These are phyloP conservation scores for Skeletonema menzelii DNA, from an alignment of 108 stramenopile genomes.

Conservation along the genomic window DNA sequence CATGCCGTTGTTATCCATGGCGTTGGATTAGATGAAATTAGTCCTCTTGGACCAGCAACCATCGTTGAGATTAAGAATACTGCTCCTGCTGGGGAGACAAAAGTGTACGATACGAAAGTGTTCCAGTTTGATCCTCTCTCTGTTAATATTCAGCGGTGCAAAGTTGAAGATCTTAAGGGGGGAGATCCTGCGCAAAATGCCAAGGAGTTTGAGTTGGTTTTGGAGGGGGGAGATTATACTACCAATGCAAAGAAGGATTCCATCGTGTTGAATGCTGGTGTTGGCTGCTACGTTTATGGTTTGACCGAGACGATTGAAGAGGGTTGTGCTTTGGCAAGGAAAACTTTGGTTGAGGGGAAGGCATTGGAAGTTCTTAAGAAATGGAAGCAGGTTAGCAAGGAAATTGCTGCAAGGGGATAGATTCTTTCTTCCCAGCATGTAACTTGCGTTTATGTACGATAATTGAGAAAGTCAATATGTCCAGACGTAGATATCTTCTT, in stretches of 20 bases:
- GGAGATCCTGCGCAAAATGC: slow-evolving; percentile 95
- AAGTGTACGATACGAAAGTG: slow-evolving; percentile 67
- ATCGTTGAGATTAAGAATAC: slow-evolving; percentile 90
- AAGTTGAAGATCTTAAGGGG: slow-evolving; percentile 90
- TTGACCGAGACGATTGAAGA: slow-evolving; percentile 84
- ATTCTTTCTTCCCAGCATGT: not conserved
- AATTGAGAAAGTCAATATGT: too few species aligned
- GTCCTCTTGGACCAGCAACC: slow-evolving; percentile 92
- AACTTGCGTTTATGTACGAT: not conserved
- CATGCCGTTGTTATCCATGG: slow-evolving; percentile 98
- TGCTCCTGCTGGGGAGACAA: slow-evolving; percentile 69
- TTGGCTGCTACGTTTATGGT: slow-evolving; percentile 97
- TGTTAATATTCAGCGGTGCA: slow-evolving; percentile 89
- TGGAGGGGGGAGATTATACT: slow-evolving; percentile 81
- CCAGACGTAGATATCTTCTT: too few species aligned
- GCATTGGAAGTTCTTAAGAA: slow-evolving; percentile 65
- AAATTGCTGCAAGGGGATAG: slow-evolving; percentile 55
- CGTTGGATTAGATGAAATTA: slow-evolving; percentile 96
- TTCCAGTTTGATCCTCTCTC: slow-evolving; percentile 88
- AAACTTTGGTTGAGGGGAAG: slow-evolving; percentile 78
- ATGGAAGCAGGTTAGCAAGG: slow-evolving; percentile 77
- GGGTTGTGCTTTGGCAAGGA: slow-evolving; percentile 82
- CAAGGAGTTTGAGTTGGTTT: slow-evolving; percentile 81
- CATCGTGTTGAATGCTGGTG: slow-evolving; percentile 96
- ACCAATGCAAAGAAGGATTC: slow-evolving; percentile 93